A percentile compares a stretch with the other conserved stretches of the same genome.
Conservation (phyloP, 1,284 basidiomycete species). For the Lentinula novae-zelandiae region DNA sequence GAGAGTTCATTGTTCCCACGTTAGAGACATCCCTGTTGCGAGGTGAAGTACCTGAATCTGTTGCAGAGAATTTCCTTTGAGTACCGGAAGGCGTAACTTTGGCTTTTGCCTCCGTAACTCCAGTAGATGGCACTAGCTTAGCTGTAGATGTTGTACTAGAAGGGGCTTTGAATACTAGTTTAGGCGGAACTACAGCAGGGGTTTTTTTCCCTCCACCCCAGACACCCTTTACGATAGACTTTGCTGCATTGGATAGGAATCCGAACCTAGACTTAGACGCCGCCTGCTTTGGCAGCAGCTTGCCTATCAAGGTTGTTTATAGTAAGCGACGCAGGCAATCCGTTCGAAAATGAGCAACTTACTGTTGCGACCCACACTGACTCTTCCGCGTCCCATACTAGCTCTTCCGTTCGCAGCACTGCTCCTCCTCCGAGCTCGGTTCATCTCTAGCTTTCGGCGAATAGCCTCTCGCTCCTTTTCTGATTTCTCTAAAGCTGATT, state of each 20-base stretch:
- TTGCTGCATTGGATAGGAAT: constrained; percentile 56
- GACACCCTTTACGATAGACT: constrained; percentile 51
- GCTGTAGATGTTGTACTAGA: neutral
- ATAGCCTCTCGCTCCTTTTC: constrained; percentile 56
- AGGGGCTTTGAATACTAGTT: neutral
- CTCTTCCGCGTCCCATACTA: constrained; percentile 29
- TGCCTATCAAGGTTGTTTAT: constrained; percentile 2
- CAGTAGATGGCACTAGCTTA: neutral
- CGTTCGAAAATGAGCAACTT: constrained; percentile 17
- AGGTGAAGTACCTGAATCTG: neutral
- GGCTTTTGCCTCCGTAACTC: neutral
- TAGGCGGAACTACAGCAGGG: neutral
- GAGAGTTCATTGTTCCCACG: constrained; percentile 13
- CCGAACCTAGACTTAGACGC: constrained; percentile 48
- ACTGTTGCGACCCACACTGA: constrained; percentile 35
- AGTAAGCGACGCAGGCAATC: neutral
- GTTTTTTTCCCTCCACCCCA: constrained; percentile 45
- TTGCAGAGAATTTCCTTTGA: constrained; percentile 7
- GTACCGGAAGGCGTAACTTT: neutral
- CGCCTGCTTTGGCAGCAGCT: constrained; percentile 15
- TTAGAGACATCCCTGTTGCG: constrained; percentile 7
- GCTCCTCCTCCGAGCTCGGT: constrained; percentile 61
- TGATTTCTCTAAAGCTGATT: constrained; percentile 29
- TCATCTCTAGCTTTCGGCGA: constrained; percentile 57
- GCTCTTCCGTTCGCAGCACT: constrained; percentile 40